Conservation (phyloP, 306 rosid genomes). For the Casuarina cunninghamiana region DNA sequence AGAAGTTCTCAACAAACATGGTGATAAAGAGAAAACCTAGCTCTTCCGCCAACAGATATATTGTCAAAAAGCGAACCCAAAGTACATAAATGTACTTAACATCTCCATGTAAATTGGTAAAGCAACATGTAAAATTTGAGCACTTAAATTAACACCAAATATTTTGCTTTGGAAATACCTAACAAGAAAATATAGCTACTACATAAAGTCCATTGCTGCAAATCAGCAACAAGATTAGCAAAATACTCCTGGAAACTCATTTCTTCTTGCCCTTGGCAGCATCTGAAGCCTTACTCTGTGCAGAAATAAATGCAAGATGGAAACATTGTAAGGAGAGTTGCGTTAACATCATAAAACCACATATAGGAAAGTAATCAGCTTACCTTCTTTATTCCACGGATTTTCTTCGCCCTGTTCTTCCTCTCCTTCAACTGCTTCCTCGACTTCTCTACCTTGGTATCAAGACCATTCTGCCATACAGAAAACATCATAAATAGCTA, state of each 20-base stretch:
- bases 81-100: background rate
- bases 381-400: slow-evolving; percentile 96
- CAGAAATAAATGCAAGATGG: background rate
- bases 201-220: slow-evolving; percentile 23
- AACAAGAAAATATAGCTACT: slow-evolving; percentile 26
- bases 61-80: background rate
- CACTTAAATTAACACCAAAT: slow-evolving; percentile 25
- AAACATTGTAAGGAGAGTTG: background rate
- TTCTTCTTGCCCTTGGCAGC: slow-evolving; percentile 93
- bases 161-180: slow-evolving; percentile 31
- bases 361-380: background rate
- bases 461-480: slow-evolving; percentile 75
- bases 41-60: background rate
- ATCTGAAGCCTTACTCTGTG: slow-evolving; percentile 89
- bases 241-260: slow-evolving; percentile 38
- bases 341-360: background rate
- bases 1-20: background rate
- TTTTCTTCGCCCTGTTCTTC: slow-evolving; percentile 87
- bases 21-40: background rate
- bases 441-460: slow-evolving; percentile 78
- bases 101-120: background rate
- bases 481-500: background rate
- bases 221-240: slow-evolving; percentile 17
- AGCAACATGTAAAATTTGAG: background rate
- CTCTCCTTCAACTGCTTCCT: slow-evolving; percentile 97